Evolutionary conservation across 2,329 filamentous ascomycete species (phyloP).

Genomic region (Leptographium wingfieldii): DNA sequence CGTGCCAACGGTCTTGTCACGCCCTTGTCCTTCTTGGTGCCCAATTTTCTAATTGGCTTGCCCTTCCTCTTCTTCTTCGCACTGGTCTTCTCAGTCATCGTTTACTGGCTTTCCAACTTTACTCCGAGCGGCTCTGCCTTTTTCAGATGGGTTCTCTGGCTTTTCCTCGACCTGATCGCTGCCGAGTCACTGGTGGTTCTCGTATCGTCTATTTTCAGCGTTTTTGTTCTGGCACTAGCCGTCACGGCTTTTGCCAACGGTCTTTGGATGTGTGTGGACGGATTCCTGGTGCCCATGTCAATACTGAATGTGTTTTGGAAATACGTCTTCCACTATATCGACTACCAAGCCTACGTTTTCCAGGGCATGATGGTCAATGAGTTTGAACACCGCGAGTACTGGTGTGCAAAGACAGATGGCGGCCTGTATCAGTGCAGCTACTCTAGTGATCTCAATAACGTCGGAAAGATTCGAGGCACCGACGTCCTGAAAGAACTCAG

Average conservation of each 20-base stretch:
- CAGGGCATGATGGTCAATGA: conserved; percentile 92
- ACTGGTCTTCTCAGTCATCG: conserved; percentile 59
- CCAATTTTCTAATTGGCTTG: conserved; percentile 72
- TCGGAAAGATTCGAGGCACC: conserved; percentile 59
- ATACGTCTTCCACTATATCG: conserved; percentile 80
- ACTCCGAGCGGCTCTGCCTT: conserved; percentile 52
- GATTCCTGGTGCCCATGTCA: conserved; percentile 63
- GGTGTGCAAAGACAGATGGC: conserved; percentile 28
- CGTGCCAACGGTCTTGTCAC: conserved; percentile 72
- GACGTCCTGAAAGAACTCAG: conserved; percentile 59
- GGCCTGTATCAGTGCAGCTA: conserved; percentile 58
- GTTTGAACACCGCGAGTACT: conserved; percentile 53
- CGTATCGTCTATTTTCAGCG: conserved; percentile 58
- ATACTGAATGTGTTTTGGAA: conserved; percentile 73
- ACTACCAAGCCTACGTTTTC: conserved; percentile 80
- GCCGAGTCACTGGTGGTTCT: conserved; percentile 75
- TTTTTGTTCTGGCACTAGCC: conserved; percentile 69
- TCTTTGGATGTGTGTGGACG: conserved; percentile 77
- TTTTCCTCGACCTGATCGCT: conserved; percentile 72
- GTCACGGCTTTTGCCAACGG: conserved; percentile 77
- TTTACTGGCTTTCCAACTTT: conserved; percentile 74
- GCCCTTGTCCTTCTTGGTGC: conserved; percentile 55
- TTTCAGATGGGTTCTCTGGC: conserved; percentile 69
- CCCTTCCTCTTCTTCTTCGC: conserved; percentile 73
- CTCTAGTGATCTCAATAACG: conserved; percentile 41